Evolutionary conservation across 2,329 filamentous ascomycete genomes (phyloP).

Genomic region (Ophiostoma sp.): DNA sequence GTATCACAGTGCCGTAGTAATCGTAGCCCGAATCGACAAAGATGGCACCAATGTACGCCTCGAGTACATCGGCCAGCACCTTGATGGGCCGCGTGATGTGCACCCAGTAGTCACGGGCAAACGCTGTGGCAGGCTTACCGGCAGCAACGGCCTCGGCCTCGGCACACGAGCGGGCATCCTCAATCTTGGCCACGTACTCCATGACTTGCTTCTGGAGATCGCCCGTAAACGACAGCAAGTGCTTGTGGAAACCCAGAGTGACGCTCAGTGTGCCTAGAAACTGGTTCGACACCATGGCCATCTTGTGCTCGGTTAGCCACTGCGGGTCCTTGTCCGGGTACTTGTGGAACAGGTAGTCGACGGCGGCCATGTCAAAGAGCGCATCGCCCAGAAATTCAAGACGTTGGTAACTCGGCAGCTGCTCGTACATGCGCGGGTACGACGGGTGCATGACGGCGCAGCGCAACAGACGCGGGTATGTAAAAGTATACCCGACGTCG

Average conservation of each 20-base stretch:
- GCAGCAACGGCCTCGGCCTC: conserved; percentile 38
- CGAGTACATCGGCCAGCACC: conserved; percentile 78
- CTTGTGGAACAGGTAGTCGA: conserved; percentile 76
- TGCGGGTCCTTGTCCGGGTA: conserved; percentile 84
- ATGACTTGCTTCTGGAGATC: conserved; percentile 48
- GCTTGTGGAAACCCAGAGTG: conserved; percentile 71
- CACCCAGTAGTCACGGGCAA: conserved; percentile 68
- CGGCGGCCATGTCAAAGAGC: conserved; percentile 79
- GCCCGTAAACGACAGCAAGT: conserved; percentile 60
- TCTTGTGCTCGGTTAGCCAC: conserved; percentile 98
- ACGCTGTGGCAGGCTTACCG: conserved; percentile 42
- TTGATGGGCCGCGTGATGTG: conserved; percentile 66
- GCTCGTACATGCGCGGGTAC: conserved; percentile 70
- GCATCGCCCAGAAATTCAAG: conserved; percentile 92
- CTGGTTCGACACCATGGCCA: conserved; percentile 98
- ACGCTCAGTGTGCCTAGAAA: conserved; percentile 84
- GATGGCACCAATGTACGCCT: conserved; percentile 84
- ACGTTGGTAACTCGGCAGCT: conserved; percentile 84
- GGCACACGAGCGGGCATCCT: conserved; percentile 41
- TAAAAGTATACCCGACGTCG: conserved; percentile 64
- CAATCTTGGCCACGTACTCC: conserved; percentile 60
- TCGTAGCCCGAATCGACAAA: conserved; percentile 88
- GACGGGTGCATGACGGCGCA: conserved; percentile 90
- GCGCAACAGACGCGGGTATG: conserved; percentile 70
- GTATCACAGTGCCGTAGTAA: conserved; percentile 70